Conservation (phyloP, 495 filamentous ascomycete species). For the Pseudevernia furfuracea region DNA sequence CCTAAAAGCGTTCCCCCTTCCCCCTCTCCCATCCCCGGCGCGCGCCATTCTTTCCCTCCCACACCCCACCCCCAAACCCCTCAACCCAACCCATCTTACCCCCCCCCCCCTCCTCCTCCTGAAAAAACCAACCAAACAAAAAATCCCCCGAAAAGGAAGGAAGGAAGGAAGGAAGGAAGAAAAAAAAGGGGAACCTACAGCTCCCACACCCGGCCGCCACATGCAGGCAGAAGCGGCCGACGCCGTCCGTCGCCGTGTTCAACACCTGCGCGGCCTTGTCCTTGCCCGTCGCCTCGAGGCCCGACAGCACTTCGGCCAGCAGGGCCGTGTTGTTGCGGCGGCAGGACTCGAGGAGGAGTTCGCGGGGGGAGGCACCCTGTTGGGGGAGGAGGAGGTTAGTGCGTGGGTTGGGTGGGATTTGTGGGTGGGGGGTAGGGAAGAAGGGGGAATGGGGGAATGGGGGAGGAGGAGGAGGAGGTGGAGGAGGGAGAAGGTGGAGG, state of each 20-base stretch:
- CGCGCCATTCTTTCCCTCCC: too few relatives aligned
- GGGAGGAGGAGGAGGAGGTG: background rate
- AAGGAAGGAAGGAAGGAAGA: background rate
- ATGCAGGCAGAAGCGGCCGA: conserved; percentile 85
- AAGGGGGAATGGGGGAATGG: background rate
- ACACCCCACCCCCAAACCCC: background rate
- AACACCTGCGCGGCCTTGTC: conserved; percentile 68
- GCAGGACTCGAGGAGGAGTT: conserved; percentile 86
- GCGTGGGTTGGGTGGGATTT: background rate
- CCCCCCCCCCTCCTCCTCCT: too few relatives aligned
- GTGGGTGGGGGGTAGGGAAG: background rate
- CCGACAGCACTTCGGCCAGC: conserved; percentile 51
- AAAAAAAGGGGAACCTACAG: conserved; percentile 48
- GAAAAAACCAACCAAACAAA: too few relatives aligned
- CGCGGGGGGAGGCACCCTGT: conserved; percentile 76
- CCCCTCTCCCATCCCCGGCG: too few relatives aligned
- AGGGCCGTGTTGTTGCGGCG: conserved; percentile 86
- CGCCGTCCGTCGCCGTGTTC: conserved; percentile 72
- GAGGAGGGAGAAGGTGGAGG: background rate
- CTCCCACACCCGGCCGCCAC: conserved; percentile 78
- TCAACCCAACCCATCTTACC: too few relatives aligned
- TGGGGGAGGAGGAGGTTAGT: background rate
- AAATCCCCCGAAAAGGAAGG: background rate
- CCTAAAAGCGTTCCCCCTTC: background rate
- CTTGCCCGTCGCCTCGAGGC: conserved; percentile 40